Conservation (phyloP, 305 asterid species). For the Fraxinus floribunda region DNA sequence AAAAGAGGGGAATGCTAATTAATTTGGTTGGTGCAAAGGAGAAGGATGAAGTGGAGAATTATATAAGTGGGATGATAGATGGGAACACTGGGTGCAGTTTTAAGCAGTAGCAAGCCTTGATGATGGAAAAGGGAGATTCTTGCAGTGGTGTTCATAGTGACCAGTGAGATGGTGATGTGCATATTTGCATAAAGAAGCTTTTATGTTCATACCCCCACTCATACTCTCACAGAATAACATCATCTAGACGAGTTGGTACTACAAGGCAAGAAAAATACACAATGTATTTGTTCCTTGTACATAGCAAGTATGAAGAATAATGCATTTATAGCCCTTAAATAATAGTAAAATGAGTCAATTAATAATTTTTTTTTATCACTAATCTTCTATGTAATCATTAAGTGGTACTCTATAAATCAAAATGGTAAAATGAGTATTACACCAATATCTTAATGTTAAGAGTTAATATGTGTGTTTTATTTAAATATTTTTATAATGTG, state of each 20-base stretch:
- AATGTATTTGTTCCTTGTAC: background rate
- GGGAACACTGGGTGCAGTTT: conserved; percentile 37
- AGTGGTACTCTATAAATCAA: too few species aligned
- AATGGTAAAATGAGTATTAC: too few species aligned
- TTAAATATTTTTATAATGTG: too few species aligned
- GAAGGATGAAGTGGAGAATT: conserved; percentile 34
- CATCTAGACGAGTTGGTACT: background rate
- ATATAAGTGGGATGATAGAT: conserved; percentile 52
- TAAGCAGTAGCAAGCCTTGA: conserved; percentile 20
- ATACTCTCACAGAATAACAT: conserved; percentile 53
- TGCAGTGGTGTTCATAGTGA: conserved; percentile 23
- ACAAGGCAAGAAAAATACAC: background rate
- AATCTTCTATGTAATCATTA: too few species aligned
- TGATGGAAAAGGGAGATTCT: conserved; percentile 45
- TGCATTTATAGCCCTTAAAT: background rate
- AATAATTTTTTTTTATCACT: too few species aligned
- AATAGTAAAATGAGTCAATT: too few species aligned
- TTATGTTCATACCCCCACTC: conserved; percentile 50
- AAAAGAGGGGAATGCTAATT: background rate
- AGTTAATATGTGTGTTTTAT: too few species aligned
- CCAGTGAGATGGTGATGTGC: conserved; percentile 24
- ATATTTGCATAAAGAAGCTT: conserved; percentile 63
- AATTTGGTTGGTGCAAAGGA: background rate
- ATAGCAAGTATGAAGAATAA: background rate
- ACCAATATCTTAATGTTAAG: too few species aligned